Base-by-base conservation (phyloP, 192 early-diverging fungal genomes). In the Phycomyces nitens region DNA sequence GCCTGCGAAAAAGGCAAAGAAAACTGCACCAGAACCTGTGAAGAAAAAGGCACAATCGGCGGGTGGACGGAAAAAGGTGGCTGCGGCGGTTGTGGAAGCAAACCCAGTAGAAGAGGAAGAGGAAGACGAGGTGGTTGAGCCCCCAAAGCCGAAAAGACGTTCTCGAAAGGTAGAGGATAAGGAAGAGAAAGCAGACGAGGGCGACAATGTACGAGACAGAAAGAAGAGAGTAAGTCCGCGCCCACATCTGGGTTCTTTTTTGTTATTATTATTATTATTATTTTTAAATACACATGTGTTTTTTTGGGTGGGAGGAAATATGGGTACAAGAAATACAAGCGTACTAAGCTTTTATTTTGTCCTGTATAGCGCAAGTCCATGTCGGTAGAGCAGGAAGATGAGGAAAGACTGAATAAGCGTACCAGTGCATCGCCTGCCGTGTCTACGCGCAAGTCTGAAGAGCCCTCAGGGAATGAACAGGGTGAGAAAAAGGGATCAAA, bases 301-400 rank as follows among this genome's bases (percentile, higher is more conserved):
- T n/a, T n/a, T n/a, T n/a, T n/a, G n/a, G n/a, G n/a, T n/a, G n/a
- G n/a, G n/a, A n/a, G n/a, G n/a, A n/a, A n/a, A n/a, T n/a, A n/a
- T n/a, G n/a, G n/a, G n/a, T n/a, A n/a, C n/a, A n/a, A n/a, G 12
- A 3, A 47, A 47, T 14, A 18, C 44, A 20, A 15, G n/a, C 3
- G 15, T 3, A 3, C 1, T 8, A 15, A 9, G 14, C 54, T 56
- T 3, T 56, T 47, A 6, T 11, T 47, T n/a, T n/a, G 1, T 18
- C 38, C 27, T 58, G 11, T 15, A 34, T 56, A 68, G 66, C 60
- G 51, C n/a, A 57, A 69, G 43, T 67, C 65, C 15, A 43, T 60
- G 20, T 67, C 65, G 2, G 44, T 21, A 8, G 65, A 67, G 14
- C 56, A 67, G 26, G 65, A 67, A 20, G 65, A 67, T 4, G 65